Percentiles rank a stretch among this genome's conserved stretches.
Evolutionary conservation across 129 eudicot genomes (phyloP).

Genomic region (Ambrosia artemisiifolia): DNA sequence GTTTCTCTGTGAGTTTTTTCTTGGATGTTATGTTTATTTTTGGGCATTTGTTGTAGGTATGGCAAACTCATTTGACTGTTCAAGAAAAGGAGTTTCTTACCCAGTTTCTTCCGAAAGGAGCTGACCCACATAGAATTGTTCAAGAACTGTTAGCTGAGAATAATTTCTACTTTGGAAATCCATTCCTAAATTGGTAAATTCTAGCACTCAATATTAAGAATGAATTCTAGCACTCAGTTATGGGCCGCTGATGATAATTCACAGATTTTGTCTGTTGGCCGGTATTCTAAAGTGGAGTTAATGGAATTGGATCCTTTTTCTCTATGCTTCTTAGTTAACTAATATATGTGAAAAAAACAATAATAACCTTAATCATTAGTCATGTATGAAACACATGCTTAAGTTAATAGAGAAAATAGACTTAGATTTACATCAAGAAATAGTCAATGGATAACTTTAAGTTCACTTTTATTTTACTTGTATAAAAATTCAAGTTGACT

Average conservation of each 20-base stretch:
- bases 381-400: neutral
- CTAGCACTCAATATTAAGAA: slow-evolving; percentile 1
- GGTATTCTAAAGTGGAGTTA: neutral
- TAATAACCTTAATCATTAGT: neutral
- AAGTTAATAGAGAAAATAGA: neutral
- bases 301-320: neutral
- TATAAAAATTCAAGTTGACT: neutral
- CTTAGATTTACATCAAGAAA: neutral
- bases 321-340: neutral
- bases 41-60: slow-evolving; percentile 50
- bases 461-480: neutral
- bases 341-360: neutral
- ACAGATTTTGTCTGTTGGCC: neutral
- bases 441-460: neutral
- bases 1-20: neutral
- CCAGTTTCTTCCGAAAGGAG: slow-evolving; percentile 72
- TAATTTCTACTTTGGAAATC: slow-evolving; percentile 78
- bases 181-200: slow-evolving; percentile 67
- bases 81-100: slow-evolving; percentile 62
- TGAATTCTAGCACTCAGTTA: neutral
- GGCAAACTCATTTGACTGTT: slow-evolving; percentile 70
- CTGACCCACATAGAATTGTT: slow-evolving; percentile 51
- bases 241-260: neutral
- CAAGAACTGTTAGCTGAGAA: slow-evolving; percentile 64
- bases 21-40: slow-evolving; percentile 3